Percentiles rank a stretch among this genome's conserved stretches.
phyloP scores from a whole-genome alignment of 1,284 basidiomycete species.

The Ceratobasidium sp. region DNA sequence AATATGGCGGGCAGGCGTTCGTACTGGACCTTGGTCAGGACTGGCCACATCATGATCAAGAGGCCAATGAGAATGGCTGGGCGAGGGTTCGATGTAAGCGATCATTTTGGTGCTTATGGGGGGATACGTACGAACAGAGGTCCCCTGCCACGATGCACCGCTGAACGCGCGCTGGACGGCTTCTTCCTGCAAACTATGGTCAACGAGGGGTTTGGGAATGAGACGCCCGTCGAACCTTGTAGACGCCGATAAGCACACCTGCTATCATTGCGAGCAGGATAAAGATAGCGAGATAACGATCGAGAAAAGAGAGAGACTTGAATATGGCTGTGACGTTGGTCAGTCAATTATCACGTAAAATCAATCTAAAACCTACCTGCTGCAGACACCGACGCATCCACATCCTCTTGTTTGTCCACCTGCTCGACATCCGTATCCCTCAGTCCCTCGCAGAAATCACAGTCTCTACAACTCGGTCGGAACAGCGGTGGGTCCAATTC shows the following conservation, averaged over 20 bases:
- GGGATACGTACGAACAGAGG: constrained; percentile 49
- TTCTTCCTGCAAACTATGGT: constrained; percentile 63
- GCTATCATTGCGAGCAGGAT: constrained; percentile 81
- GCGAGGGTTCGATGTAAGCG: constrained; percentile 7
- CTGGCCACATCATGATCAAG: constrained; percentile 85
- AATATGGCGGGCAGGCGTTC: constrained; percentile 71
- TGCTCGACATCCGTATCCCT: constrained; percentile 18
- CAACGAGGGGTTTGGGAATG: constrained; percentile 60
- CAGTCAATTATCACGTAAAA: background rate
- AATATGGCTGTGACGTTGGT: constrained; percentile 43
- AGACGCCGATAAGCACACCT: constrained; percentile 79
- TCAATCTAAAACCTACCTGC: constrained; percentile 9
- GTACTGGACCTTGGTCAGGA: constrained; percentile 77
- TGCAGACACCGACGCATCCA: constrained; percentile 15
- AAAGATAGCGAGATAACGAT: constrained; percentile 72
- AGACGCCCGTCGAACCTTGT: constrained; percentile 56
- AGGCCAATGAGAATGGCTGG: constrained; percentile 77
- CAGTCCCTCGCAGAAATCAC: constrained; percentile 41
- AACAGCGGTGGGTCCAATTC: constrained; percentile 39
- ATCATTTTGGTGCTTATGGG: background rate
- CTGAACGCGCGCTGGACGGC: constrained; percentile 43
- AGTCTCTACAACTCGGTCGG: constrained; percentile 36
- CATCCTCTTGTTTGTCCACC: background rate
- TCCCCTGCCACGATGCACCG: constrained; percentile 47
- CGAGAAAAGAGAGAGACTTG: constrained; percentile 56